phyloP scores from a whole-genome alignment of 805 yeast genomes.

The Kuraishia floccosa region DNA sequence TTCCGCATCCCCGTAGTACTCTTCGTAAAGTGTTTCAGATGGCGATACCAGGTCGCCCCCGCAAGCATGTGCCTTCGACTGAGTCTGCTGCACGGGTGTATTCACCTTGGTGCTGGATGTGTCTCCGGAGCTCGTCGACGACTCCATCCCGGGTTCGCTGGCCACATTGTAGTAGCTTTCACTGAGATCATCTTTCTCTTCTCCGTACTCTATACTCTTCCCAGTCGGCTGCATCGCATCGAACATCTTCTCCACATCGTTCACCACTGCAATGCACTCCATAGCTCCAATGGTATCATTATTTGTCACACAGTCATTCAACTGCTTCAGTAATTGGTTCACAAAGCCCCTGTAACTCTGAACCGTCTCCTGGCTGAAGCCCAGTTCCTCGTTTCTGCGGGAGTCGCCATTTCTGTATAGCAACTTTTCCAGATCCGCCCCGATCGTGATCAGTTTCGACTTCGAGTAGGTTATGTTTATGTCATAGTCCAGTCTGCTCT shows the following conservation, averaged over 20 bases:
- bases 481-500: conserved; percentile 37
- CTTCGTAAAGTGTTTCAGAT: no score
- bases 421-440: conserved; percentile 42
- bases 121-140: no score
- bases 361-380: conserved; percentile 29
- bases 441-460: conserved; percentile 53
- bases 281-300: conserved; percentile 47
- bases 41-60: no score
- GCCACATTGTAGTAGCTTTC: no score
- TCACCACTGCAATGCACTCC: conserved; percentile 57
- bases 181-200: conserved; percentile 2
- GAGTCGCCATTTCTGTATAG: conserved; percentile 13
- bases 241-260: conserved; percentile 67
- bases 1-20: no score
- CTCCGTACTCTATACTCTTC: conserved; percentile 2
- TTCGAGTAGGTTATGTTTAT: conserved; percentile 51
- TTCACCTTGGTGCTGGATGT: no score
- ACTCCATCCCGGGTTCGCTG: no score
- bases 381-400: conserved; percentile 4
- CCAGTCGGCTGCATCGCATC: conserved; percentile 30
- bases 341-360: conserved; percentile 48
- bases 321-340: conserved; percentile 42
- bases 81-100: no score
- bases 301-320: conserved; percentile 38
- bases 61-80: no score